Percentiles rank a stretch among this genome's conserved stretches.
phyloP scores from a whole-genome alignment of 768 basidiomycete genomes.

The Termitomyces titanicus region DNA sequence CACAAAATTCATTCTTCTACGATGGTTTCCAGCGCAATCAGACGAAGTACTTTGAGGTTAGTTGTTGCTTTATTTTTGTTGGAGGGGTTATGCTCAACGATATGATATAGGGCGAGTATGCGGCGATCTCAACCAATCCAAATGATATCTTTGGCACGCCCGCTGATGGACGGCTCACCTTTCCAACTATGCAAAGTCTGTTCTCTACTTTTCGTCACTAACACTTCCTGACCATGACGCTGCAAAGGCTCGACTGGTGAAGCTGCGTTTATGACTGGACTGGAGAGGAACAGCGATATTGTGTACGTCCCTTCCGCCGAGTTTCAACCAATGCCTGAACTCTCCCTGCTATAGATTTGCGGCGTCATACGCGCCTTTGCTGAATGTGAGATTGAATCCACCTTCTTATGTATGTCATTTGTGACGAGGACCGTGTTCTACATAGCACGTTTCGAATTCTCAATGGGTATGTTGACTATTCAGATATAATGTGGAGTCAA shows the following conservation, averaged over 20 bases:
- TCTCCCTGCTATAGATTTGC: slow-evolving; percentile 24
- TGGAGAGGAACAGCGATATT: slow-evolving; percentile 41
- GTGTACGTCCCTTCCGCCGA: slow-evolving; percentile 20
- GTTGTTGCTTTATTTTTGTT: neutral
- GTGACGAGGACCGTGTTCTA: neutral
- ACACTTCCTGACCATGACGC: neutral
- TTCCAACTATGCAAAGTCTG: slow-evolving; percentile 49
- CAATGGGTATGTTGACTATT: slow-evolving; percentile 42
- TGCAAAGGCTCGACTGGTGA: slow-evolving; percentile 43
- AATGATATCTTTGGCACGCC: slow-evolving; percentile 39
- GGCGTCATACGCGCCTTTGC: slow-evolving; percentile 53
- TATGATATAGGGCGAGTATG: slow-evolving; percentile 45
- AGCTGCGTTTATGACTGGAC: slow-evolving; percentile 61
- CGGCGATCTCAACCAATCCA: slow-evolving; percentile 46
- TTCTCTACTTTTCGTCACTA: neutral
- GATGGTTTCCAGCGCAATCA: slow-evolving; percentile 41
- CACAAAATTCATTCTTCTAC: slow-evolving; percentile 32
- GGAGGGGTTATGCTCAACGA: slow-evolving; percentile 1
- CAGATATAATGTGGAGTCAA: neutral
- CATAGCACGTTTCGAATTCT: slow-evolving; percentile 40
- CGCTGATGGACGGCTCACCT: slow-evolving; percentile 39
- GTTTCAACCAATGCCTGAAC: too few species aligned
- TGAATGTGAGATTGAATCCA: slow-evolving; percentile 29
- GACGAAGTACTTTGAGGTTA: slow-evolving; percentile 45
- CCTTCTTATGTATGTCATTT: neutral